Evolutionary conservation across 306 rosid species (phyloP).

Genomic region (Vigna trinervia): DNA sequence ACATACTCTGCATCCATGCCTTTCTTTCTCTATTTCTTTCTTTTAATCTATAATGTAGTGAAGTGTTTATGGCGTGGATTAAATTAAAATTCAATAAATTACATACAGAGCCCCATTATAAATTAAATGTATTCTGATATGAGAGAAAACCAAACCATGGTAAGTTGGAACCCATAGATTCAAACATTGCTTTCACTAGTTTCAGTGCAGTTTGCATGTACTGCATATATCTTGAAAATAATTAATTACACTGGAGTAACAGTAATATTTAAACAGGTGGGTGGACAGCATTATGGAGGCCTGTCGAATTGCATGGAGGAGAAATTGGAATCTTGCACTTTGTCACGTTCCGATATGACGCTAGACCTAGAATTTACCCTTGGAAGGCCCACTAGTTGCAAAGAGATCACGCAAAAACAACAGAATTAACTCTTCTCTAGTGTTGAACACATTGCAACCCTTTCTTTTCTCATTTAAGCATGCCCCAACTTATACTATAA

Average conservation of each 20-base stretch:
- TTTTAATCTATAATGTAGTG: too few relatives aligned
- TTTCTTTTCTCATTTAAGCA: constrained; percentile 28
- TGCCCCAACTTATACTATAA: neutral
- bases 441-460: constrained; percentile 29
- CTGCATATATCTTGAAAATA: neutral
- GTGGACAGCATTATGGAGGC: constrained; percentile 46
- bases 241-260: neutral
- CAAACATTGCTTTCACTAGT: neutral
- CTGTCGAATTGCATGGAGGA: constrained; percentile 54
- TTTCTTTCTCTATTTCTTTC: too few relatives aligned
- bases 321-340: constrained; percentile 63
- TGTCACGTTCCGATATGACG: constrained; percentile 61
- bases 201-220: constrained; percentile 10
- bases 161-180: constrained; percentile 35
- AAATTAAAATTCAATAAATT: constrained; percentile 16
- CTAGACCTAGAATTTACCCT: constrained; percentile 84
- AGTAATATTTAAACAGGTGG: constrained; percentile 50
- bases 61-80: too few relatives aligned
- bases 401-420: constrained; percentile 52
- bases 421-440: constrained; percentile 56
- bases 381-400: constrained; percentile 73
- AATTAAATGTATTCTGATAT: constrained; percentile 45
- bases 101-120: constrained; percentile 40
- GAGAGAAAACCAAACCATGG: constrained; percentile 57
- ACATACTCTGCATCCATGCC: too few relatives aligned